Conservation (phyloP, 768 basidiomycete genomes). For the Suillus bovinus region DNA sequence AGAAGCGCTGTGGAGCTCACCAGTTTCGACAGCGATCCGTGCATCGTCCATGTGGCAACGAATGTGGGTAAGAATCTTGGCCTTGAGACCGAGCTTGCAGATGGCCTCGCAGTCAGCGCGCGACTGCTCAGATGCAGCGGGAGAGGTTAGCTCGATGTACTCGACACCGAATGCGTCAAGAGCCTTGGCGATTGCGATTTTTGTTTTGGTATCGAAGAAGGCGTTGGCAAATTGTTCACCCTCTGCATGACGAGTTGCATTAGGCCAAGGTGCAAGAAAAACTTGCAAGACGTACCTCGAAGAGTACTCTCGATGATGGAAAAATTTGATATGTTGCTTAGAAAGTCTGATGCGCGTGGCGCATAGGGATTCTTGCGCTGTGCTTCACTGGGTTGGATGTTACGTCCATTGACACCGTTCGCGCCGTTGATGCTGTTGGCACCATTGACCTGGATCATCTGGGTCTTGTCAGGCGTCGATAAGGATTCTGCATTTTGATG, state of each 20-base stretch:
- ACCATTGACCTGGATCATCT: constrained; percentile 63
- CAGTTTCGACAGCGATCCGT: constrained; percentile 96
- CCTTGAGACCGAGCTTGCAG: constrained; percentile 96
- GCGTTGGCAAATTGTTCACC: constrained; percentile 99
- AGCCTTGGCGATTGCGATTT: constrained; percentile 98
- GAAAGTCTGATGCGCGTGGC: constrained; percentile 87
- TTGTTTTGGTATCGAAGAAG: constrained; percentile 99
- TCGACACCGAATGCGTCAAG: constrained; percentile 99
- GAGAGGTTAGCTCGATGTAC: constrained; percentile 99
- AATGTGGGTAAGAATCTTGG: constrained; percentile 98
- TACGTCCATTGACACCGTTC: constrained; percentile 39
- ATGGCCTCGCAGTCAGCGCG: constrained; percentile 94
- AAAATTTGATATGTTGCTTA: constrained; percentile 91
- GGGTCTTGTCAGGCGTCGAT: constrained; percentile 40
- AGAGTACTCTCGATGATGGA: constrained; percentile 97
- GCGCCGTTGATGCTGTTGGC: constrained; percentile 39
- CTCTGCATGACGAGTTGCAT: constrained; percentile 50
- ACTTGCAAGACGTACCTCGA: constrained; percentile 59
- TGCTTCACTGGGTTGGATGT: constrained; percentile 36
- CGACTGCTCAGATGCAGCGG: constrained; percentile 96
- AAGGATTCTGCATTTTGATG: constrained; percentile 52
- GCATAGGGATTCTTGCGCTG: constrained; percentile 78
- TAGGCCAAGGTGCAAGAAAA: constrained; percentile 12
- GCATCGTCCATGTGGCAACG: constrained; percentile 99
- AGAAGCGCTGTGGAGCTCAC: constrained; percentile 39